These are phyloP conservation scores for Candida vaughaniae DNA, from an alignment of 805 yeast genomes.

Conservation along the genomic window DNA sequence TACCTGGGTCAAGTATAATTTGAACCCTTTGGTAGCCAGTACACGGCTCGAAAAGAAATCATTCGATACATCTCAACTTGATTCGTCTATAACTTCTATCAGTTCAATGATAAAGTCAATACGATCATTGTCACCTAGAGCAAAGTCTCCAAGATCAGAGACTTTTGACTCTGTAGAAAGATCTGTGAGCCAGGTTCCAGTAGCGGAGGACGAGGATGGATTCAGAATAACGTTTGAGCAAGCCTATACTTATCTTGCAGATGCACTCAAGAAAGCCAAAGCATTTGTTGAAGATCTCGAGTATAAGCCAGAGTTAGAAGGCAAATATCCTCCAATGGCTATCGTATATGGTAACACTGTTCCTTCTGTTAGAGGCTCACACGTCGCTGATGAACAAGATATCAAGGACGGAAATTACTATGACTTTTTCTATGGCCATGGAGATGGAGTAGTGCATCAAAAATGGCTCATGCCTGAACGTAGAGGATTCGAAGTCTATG, in stretches of 20 bases:
- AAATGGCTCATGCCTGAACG: conserved; percentile 78
- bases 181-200: neutral
- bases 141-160: conserved; percentile 13
- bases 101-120: conserved; percentile 28
- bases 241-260: conserved; percentile 60
- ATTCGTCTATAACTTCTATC: conserved; percentile 24
- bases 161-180: conserved; percentile 2
- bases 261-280: conserved; percentile 61
- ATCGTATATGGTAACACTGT: conserved; percentile 77
- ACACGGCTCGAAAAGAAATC: conserved; percentile 14
- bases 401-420: conserved; percentile 70
- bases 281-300: conserved; percentile 56
- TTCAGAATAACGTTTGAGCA: conserved; percentile 47
- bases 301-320: conserved; percentile 45
- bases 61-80: conserved; percentile 8
- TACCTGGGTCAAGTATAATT: conserved; percentile 72
- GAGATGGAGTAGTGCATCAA: conserved; percentile 90
- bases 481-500: conserved; percentile 52
- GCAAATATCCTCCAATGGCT: conserved; percentile 77
- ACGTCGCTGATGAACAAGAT: conserved; percentile 60
- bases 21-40: conserved; percentile 69
- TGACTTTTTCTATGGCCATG: conserved; percentile 81
- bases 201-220: conserved; percentile 12
- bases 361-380: conserved; percentile 82
- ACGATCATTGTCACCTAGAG: conserved; percentile 16